Evolutionary conservation across 495 filamentous ascomycete genomes (phyloP), one percentile per base, ranked within the genome.

Genomic region (Talaromyces ruber): DNA sequence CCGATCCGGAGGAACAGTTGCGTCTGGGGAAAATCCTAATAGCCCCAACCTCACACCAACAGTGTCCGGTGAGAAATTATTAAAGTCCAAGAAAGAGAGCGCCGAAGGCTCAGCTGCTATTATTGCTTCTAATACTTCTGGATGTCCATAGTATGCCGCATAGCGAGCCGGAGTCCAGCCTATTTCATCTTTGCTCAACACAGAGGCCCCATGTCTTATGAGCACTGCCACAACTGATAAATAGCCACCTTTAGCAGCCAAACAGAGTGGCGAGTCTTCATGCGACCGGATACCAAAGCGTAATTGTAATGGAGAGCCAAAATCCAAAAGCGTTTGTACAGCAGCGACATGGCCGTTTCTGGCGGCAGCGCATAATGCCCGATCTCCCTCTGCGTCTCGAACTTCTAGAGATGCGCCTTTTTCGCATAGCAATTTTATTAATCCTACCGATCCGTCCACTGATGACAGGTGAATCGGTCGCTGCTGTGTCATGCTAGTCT

Each of bases 401-500:
- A 71, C 72, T 62, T 78, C 71, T 9, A 79, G 64, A 22, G 68
- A 68, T 8, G 75, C 76, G 4, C 71, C 70, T 52, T 72, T 71
- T 6, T 74, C 69, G 57, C 75, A 72, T 18, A 81, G 66, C 25
- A 79, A 39, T 26, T 71, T 69, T 8, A 78, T 65, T 12, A 79
- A 45, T 6, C 58, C 61, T 50, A 72, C 63, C 1, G 74, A 73
- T 2, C 72, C 72, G 7, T 67, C 55, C 3, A 62, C 59, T 6
- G 74, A 71, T 3, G 74, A 75, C 21, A 75, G 64, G 65, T 82
- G 79, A 8, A 81, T 55, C n/a, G 78, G 70, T 58, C 74, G 66
- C 59, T 66, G 65, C 37, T 67, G 63, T n/a, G 70, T 63, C 26
- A 66, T 62, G 18, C 62, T 64, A 16, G 67, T 68, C 51, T 67